phyloP scores from a whole-genome alignment of 2,329 filamentous ascomycete species.

The Sporothrix inflata region DNA sequence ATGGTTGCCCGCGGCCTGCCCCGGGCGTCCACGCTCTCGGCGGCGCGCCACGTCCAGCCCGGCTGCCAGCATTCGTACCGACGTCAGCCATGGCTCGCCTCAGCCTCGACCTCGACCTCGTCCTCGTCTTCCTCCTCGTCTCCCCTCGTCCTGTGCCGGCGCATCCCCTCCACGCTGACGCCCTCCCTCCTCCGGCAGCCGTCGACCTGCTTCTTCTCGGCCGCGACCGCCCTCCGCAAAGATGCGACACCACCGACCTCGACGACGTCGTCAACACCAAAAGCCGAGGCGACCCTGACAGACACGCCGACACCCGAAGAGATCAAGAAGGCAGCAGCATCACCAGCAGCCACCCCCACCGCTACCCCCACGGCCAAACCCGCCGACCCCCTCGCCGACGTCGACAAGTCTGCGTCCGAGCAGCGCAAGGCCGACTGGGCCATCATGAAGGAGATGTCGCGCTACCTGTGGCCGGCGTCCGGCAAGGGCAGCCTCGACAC shows the following conservation, averaged over 20 bases:
- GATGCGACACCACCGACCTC: neutral
- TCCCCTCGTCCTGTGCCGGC: neutral
- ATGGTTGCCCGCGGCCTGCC: conserved; percentile 33
- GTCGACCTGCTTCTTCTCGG: conserved; percentile 23
- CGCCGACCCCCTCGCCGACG: conserved; percentile 61
- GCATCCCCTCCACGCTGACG: neutral
- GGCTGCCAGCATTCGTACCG: conserved; percentile 20
- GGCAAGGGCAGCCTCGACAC: conserved; percentile 83
- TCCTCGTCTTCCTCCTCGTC: too few species aligned
- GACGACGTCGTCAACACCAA: neutral
- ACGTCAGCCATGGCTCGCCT: conserved; percentile 19
- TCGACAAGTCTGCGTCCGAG: conserved; percentile 74
- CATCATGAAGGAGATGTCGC: conserved; percentile 97
- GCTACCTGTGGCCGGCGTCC: conserved; percentile 89
- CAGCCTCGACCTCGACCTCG: neutral
- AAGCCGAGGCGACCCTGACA: neutral
- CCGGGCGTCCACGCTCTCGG: conserved; percentile 32
- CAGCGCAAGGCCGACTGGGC: conserved; percentile 98
- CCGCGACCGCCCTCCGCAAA: conserved; percentile 8
- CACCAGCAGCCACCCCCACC: neutral
- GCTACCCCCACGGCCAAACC: conserved; percentile 1
- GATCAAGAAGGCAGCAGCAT: neutral
- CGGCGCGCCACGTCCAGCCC: conserved; percentile 23
- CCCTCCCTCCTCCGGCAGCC: conserved; percentile 18
- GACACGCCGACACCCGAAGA: neutral